Evolutionary conservation across 2,329 filamentous ascomycete species (phyloP).

Genomic region (Fusarium protoensiforme): DNA sequence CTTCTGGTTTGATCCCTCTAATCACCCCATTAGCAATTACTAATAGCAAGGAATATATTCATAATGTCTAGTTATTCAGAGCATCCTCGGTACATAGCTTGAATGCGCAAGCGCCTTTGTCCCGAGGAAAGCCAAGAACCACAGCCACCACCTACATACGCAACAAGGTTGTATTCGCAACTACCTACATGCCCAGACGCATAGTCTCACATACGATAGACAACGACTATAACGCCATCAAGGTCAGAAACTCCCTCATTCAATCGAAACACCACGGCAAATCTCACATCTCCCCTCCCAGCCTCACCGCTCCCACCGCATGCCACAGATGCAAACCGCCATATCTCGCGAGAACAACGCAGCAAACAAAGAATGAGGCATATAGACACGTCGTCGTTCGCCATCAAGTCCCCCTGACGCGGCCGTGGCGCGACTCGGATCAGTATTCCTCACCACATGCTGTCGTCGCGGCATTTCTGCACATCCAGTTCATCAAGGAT

Average conservation of each 20-base stretch:
- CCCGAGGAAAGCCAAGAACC: neutral
- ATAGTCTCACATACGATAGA: neutral
- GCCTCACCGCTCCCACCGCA: slow-evolving; percentile 1
- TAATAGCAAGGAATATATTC: neutral
- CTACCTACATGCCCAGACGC: neutral
- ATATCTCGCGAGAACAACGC: slow-evolving; percentile 4
- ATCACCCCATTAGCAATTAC: neutral
- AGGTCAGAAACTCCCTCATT: neutral
- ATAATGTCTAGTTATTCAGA: neutral
- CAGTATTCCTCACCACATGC: slow-evolving; percentile 6
- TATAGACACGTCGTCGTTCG: slow-evolving; percentile 8
- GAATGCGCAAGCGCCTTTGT: neutral
- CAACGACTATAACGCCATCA: neutral
- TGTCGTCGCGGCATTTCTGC: slow-evolving; percentile 9
- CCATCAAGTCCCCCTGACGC: neutral
- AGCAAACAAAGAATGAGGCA: slow-evolving; percentile 3
- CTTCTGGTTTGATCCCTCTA: neutral
- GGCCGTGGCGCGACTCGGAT: slow-evolving; percentile 5
- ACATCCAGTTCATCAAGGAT: slow-evolving; percentile 5
- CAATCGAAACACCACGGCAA: neutral
- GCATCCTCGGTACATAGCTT: neutral
- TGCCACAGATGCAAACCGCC: neutral
- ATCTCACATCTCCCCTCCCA: neutral
- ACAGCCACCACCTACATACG: neutral
- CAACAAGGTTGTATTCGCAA: neutral